Conservation (phyloP, 2,329 filamentous ascomycete genomes). For the Aspergillus novoparasiticus region DNA sequence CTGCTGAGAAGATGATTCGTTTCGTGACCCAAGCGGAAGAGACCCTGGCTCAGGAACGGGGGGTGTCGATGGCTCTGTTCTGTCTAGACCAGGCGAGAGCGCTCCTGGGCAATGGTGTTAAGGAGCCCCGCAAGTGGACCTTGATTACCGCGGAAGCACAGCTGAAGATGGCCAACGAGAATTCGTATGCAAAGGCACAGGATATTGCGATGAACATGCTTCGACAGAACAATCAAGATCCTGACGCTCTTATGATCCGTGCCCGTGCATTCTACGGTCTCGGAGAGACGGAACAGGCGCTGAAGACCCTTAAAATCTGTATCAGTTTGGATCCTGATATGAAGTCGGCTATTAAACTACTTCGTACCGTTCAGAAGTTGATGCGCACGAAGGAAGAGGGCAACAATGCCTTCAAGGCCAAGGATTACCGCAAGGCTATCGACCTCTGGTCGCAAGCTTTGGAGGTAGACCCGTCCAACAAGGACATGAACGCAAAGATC, state of each 20-base stretch:
- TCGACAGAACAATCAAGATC: slow-evolving; percentile 84
- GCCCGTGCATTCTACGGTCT: slow-evolving; percentile 86
- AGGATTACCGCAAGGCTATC: slow-evolving; percentile 76
- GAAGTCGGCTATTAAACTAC: slow-evolving; percentile 81
- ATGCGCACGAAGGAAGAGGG: slow-evolving; percentile 93
- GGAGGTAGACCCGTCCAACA: slow-evolving; percentile 82
- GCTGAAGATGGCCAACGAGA: slow-evolving; percentile 86
- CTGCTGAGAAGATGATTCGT: slow-evolving; percentile 81
- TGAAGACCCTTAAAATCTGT: slow-evolving; percentile 89
- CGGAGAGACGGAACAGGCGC: slow-evolving; percentile 92
- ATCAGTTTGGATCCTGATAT: slow-evolving; percentile 90
- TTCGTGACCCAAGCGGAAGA: slow-evolving; percentile 80
- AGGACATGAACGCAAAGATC: slow-evolving; percentile 91
- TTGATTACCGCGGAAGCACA: slow-evolving; percentile 90
- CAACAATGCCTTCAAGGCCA: slow-evolving; percentile 85
- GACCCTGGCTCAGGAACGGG: slow-evolving; percentile 71
- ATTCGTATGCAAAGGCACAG: slow-evolving; percentile 87
- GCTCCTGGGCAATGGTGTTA: slow-evolving; percentile 72
- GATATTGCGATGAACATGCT: slow-evolving; percentile 88
- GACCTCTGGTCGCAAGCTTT: slow-evolving; percentile 83
- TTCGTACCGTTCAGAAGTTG: slow-evolving; percentile 87
- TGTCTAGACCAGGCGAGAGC: slow-evolving; percentile 89
- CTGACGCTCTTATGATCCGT: slow-evolving; percentile 87
- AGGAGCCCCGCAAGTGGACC: slow-evolving; percentile 88
- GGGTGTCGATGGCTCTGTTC: slow-evolving; percentile 88